Evolutionary conservation across 176 grass and related monocot genomes (phyloP), one percentile per base, ranked within the genome.

Genomic region (Pharus latifolius): DNA sequence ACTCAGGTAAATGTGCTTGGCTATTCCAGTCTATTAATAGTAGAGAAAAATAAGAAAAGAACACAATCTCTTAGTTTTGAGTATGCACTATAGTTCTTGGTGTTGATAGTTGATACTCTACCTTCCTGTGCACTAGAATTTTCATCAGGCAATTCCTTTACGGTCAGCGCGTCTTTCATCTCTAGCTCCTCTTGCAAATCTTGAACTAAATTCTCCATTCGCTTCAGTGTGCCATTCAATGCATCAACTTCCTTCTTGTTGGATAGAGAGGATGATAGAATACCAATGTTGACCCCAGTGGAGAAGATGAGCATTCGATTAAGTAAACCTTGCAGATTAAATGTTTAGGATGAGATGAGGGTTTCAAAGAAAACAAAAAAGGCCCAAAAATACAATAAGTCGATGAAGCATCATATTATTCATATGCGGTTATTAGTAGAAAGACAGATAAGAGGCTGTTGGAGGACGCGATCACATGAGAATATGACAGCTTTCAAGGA

Each of bases 181-280:
- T 98, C 89, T 23, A 98, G 58, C 66, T 98, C 94, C 60, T 98
- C 94, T 49, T 98, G 89, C 60, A 98, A 85, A 98, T 93, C 94
- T 70, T 88, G 89, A 83, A 93, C 86, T 84, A 98, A 81, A 51
- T 90, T 88, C 61, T 98, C 87, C 62, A 80, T 85, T 69, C 28
- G 69, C 49, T 84, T 91, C 66, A 98, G 58, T 26, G 78, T 85
- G 53, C 75, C 63, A 29, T 83, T 98, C 72, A 93, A 52, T 5
- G 55, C 78, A 54, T 93, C 81, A 68, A 88, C 58, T 73, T 93
- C 87, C 35, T 85, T 88, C 84, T 81, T 98, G 59, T 85, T 85
- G 60, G 81, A 88, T 70, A 93, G 59, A 66, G 83, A 69, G 55
- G 84, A 75, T 25, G 54, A 88, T 80, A 90, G 30, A 70, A 93